phyloP scores from a whole-genome alignment of 805 yeast species.

The Myxozyma geophila region DNA sequence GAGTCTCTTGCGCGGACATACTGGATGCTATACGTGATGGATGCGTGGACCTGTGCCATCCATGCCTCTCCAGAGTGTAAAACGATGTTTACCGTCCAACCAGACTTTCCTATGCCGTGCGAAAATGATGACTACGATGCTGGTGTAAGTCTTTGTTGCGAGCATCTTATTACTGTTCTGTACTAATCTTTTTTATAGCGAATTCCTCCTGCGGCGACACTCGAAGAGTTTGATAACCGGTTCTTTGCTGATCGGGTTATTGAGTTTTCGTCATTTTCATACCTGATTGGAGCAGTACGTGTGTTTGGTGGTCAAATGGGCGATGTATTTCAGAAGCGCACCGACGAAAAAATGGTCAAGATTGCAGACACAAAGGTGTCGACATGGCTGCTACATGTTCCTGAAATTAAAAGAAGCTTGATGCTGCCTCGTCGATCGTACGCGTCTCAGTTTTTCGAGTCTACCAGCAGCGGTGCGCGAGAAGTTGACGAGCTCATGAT shows the following conservation, averaged over 20 bases:
- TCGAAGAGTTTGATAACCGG: slow-evolving; percentile 20
- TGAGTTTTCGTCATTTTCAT: slow-evolving; percentile 24
- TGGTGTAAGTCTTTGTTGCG: slow-evolving; percentile 16
- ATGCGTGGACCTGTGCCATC: slow-evolving; percentile 16
- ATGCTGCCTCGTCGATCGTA: slow-evolving; percentile 3
- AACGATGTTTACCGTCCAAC: neutral
- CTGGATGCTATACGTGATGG: slow-evolving; percentile 28
- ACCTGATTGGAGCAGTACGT: slow-evolving; percentile 20
- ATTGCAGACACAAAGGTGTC: slow-evolving; percentile 12
- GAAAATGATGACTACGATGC: slow-evolving; percentile 18
- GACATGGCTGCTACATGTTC: slow-evolving; percentile 24
- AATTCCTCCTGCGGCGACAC: slow-evolving; percentile 10
- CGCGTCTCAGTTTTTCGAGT: slow-evolving; percentile 1
- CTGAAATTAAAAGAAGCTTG: slow-evolving; percentile 15
- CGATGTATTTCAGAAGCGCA: neutral
- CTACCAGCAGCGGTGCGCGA: neutral
- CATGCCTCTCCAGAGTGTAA: slow-evolving; percentile 1
- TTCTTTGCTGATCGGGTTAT: slow-evolving; percentile 3
- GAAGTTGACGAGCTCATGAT: slow-evolving; percentile 28
- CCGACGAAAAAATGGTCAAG: neutral
- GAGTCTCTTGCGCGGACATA: slow-evolving; percentile 26
- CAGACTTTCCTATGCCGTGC: slow-evolving; percentile 21
- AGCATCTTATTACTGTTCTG: neutral
- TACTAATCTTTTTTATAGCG: slow-evolving; percentile 3
- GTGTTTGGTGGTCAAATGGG: slow-evolving; percentile 5